Percentiles rank a stretch among this genome's conserved stretches.
Conservation (phyloP, 495 filamentous ascomycete species). For the Pyrenula massariospora region DNA sequence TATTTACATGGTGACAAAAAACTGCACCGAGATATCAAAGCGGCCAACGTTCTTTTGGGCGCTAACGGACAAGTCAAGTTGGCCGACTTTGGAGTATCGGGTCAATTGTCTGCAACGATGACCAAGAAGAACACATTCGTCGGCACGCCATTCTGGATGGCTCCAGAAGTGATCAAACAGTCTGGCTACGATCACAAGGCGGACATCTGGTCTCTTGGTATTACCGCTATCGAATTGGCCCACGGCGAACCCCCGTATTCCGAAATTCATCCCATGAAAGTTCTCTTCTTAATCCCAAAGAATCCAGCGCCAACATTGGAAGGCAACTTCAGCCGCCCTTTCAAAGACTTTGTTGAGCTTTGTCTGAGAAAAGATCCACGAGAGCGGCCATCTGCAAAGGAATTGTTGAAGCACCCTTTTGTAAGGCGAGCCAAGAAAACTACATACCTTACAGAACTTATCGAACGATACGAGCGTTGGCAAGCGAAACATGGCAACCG, state of each 20-base stretch:
- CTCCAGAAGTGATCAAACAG: slow-evolving; percentile 96
- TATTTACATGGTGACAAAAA: slow-evolving; percentile 94
- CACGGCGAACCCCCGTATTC: slow-evolving; percentile 91
- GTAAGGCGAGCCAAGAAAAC: slow-evolving; percentile 83
- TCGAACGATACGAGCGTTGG: slow-evolving; percentile 83
- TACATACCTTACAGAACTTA: slow-evolving; percentile 81
- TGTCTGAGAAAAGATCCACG: slow-evolving; percentile 81
- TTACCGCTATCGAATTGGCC: slow-evolving; percentile 88
- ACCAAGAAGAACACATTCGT: slow-evolving; percentile 99
- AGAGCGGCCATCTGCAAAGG: slow-evolving; percentile 76
- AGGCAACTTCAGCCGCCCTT: slow-evolving; percentile 76
- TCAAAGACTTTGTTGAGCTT: slow-evolving; percentile 88
- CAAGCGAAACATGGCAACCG: slow-evolving; percentile 48
- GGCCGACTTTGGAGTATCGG: slow-evolving; percentile 94
- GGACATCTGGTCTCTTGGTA: slow-evolving; percentile 98
- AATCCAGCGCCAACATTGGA: slow-evolving; percentile 74
- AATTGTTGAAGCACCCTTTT: slow-evolving; percentile 82
- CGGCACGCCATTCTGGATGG: slow-evolving; percentile 99
- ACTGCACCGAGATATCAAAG: slow-evolving; percentile 94
- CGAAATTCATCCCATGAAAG: slow-evolving; percentile 98
- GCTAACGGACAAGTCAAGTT: slow-evolving; percentile 91
- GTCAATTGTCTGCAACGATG: slow-evolving; percentile 97
- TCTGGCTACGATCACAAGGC: slow-evolving; percentile 98
- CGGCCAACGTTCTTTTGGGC: slow-evolving; percentile 79
- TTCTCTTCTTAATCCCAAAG: slow-evolving; percentile 92